These are phyloP conservation scores for Dendrocalamus sinicus DNA, from an alignment of 176 grass and related monocot genomes.

Conservation along the genomic window DNA sequence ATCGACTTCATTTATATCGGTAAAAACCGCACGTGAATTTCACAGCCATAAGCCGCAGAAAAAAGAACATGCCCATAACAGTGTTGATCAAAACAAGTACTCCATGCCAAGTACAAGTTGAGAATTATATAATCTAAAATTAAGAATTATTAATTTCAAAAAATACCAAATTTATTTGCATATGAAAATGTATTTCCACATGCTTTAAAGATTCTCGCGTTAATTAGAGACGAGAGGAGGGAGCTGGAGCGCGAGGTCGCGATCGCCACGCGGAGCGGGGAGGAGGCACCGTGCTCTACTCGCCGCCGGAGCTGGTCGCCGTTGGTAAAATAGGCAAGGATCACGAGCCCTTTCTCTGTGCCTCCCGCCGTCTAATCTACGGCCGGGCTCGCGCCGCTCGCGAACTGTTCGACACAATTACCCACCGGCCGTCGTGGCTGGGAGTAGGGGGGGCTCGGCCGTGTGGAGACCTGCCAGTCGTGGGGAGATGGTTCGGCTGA, in stretches of 20 bases:
- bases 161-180: too few species aligned
- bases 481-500: neutral
- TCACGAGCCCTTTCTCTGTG: neutral
- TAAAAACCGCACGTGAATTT: too few species aligned
- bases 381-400: neutral
- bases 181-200: too few species aligned
- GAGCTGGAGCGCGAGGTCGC: neutral
- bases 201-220: too few species aligned
- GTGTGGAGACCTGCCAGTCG: neutral
- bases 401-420: slow-evolving; percentile 8
- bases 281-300: neutral
- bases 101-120: too few species aligned
- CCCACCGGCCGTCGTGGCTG: neutral
- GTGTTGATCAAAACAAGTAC: too few species aligned
- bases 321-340: slow-evolving; percentile 31
- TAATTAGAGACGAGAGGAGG: neutral
- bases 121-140: too few species aligned
- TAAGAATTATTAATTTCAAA: too few species aligned
- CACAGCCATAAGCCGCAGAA: too few species aligned
- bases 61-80: too few species aligned
- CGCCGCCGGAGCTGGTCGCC: neutral
- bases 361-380: neutral
- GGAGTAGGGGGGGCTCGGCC: neutral
- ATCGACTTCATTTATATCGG: too few species aligned
- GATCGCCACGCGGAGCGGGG: neutral